Base-by-base conservation (phyloP, 2,329 filamentous ascomycete species). In the Aspergillus sp. region DNA sequence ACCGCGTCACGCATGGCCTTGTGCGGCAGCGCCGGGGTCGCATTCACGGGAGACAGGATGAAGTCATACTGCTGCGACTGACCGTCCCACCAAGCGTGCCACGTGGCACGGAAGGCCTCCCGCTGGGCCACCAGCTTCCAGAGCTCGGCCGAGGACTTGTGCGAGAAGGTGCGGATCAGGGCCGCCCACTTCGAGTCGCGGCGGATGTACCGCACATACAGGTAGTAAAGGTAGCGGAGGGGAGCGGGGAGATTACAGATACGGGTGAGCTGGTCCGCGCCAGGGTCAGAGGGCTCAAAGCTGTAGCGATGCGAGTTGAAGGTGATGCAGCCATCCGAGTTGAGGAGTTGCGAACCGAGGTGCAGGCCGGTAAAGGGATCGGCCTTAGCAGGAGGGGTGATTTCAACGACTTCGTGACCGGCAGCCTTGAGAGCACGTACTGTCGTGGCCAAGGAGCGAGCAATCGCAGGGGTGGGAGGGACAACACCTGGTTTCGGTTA, bases 21-120 rank as follows among this genome's bases (percentile, higher is more conserved):
- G 67, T 95, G 91, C 1, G 91, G 91, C 3, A 95, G 83, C 0
- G 92, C 92, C 1, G 92, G 91, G 0, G 90, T 95, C 0, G 92
- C 90, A 68, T 96, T 96, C 0, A 87, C 90, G n/a, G 89, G 88
- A 9, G 88, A 85, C 32, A 96, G 73, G 59, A 96, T 80, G 58
- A 92, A 86, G 71, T 96, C 92, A 60, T 93, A 78, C 58, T 92
- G 75, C 44, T 84, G 76, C n/a, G 74, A 77, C 35, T 82, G 80
- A 10, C 80, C 75, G 54, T 89, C 82, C 90, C 90, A 95, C 88
- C 90, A 96, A 19, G 87, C 82, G 68, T 90, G 92, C 84, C 90
- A 96, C 48, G 76, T 79, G 13, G 80, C 81, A 59, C 89, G 87
- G 76, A 90, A 95, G 1, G 79, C 78, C 73, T 96, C 93, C 20